Evolutionary conservation across 2,329 filamentous ascomycete genomes (phyloP).

Genomic region (Iodosphaeria phyllophila): DNA sequence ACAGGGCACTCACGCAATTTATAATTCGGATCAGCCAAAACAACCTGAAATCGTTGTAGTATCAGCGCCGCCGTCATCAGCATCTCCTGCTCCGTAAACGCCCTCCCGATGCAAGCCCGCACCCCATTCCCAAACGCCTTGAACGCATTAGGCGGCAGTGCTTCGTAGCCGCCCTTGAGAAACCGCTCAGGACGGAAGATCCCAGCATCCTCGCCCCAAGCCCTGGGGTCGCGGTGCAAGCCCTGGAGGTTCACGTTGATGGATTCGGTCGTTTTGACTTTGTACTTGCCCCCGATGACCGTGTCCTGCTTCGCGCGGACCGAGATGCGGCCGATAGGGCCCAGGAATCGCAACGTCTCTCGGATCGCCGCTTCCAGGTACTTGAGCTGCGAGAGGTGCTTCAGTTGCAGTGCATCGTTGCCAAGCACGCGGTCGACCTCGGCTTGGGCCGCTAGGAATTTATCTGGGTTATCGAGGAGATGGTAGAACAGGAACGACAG

Average conservation of each 20-base stretch:
- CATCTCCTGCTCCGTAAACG: conserved; percentile 60
- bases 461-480: conserved; percentile 41
- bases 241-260: conserved; percentile 30
- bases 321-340: conserved; percentile 28
- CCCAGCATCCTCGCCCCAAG: conserved; percentile 45
- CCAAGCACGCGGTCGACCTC: conserved; percentile 52
- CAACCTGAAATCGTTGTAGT: conserved; percentile 43
- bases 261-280: conserved; percentile 29
- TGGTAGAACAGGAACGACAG: conserved; percentile 47
- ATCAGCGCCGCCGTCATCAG: conserved; percentile 36
- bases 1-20: conserved; percentile 30
- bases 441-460: conserved; percentile 39
- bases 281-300: conserved; percentile 42
- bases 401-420: conserved; percentile 32
- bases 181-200: conserved; percentile 56
- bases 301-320: conserved; percentile 39
- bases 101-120: conserved; percentile 51
- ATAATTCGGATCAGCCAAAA: conserved; percentile 34
- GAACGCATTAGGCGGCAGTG: conserved; percentile 43
- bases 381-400: conserved; percentile 43
- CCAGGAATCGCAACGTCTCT: conserved; percentile 30
- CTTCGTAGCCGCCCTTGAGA: conserved; percentile 49
- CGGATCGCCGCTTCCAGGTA: conserved; percentile 43
- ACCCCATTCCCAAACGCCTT: conserved; percentile 61
- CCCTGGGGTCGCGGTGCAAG: conserved; percentile 40